phyloP scores from a whole-genome alignment of 306 rosid genomes.

The Fagus sylvatica region DNA sequence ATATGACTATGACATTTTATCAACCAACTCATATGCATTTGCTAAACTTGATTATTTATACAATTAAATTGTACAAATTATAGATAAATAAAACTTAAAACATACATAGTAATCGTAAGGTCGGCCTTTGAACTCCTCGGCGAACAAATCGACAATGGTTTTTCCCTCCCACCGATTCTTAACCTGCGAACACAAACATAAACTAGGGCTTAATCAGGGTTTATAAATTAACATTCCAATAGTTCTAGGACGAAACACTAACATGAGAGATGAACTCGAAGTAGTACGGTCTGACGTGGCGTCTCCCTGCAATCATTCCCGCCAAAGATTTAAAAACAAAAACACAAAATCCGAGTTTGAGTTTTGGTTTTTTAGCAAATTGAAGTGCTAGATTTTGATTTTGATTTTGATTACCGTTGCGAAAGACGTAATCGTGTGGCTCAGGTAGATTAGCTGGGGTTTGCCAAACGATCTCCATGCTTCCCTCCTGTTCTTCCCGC shows the following conservation, averaged over 20 bases:
- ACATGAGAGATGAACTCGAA: constrained; percentile 91
- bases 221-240: neutral
- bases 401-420: constrained; percentile 46
- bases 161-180: constrained; percentile 93
- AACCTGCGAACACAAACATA: constrained; percentile 45
- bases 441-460: constrained; percentile 79
- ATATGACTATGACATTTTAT: neutral
- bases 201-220: constrained; percentile 39
- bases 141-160: constrained; percentile 79
- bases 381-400: no score
- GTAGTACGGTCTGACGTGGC: constrained; percentile 85
- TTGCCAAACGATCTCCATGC: constrained; percentile 86
- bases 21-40: no score
- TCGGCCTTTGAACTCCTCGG: constrained; percentile 92
- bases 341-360: neutral
- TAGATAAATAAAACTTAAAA: no score
- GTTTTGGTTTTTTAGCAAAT: no score
- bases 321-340: constrained; percentile 3
- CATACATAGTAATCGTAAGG: constrained; percentile 78
- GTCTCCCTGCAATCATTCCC: constrained; percentile 59
- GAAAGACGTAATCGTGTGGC: constrained; percentile 62
- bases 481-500: constrained; percentile 36
- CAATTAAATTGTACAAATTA: no score
- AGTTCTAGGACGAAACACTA: constrained; percentile 5
- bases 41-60: no score